Base-by-base conservation (phyloP, 2,329 filamentous ascomycete genomes). In the Curvularia spicifera region DNA sequence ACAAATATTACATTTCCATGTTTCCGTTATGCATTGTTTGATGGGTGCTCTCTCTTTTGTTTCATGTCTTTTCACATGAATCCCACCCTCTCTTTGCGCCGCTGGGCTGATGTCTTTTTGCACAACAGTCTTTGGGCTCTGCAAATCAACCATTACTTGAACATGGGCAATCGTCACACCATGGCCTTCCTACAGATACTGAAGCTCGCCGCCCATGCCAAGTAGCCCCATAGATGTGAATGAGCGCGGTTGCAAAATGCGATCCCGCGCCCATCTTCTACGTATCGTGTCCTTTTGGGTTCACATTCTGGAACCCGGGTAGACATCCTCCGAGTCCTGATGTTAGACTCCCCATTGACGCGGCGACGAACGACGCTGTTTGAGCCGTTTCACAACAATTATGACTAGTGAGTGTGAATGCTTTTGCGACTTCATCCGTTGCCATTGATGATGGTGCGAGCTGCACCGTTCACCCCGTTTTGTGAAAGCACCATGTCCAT, bases 401-500 rank as follows among this genome's bases (percentile, higher is more conserved):
- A 60, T 53, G 57, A 57, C 33, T 28, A 39, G 31, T 44, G 44
- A 49, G 47, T 29, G n/a, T 55, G 37, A 4, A 37, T 29, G 26
- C 45, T 43, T 53, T 53, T 8, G 44, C 39, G 15, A 20, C 50
- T 61, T 69, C 71, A 72, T 40, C 68, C 67, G 15, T 70, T 68
- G 26, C 71, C 68, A 24, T 71, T 72, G 24, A 71, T 56, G 10
- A 58, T 60, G 15, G 49, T 53, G 15, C 49, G 47, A 9, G 63
- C 53, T 26, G 68, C 53, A 31, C 66, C 65, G 29, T 68, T 72
- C 9, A 67, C 47, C 6, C 66, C 64, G 42, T 70, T 68, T 39
- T 70, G 63, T 29, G 64, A 68, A 5, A 73, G 60, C 3, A 74
- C 64, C 50, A 72, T 68, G 46, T 76, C 73, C 73, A 76, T 72